phyloP scores from a whole-genome alignment of 1,284 basidiomycete genomes.

The Moesziomyces sp. region DNA sequence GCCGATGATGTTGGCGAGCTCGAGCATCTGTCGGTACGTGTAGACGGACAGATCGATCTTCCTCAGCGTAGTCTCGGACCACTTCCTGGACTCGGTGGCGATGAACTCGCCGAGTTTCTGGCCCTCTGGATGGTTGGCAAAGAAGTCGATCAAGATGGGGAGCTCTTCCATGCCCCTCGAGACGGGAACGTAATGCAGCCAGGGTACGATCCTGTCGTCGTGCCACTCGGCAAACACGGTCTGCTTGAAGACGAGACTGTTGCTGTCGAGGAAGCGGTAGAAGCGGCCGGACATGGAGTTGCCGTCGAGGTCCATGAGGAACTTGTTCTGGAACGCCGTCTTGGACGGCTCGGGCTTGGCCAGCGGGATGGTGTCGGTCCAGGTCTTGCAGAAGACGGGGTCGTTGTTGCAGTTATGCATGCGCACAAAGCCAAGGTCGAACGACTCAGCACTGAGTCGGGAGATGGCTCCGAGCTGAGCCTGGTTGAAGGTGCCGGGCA shows the following conservation, averaged over 20 bases:
- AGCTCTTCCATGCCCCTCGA: constrained; percentile 26
- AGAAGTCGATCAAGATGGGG: constrained; percentile 30
- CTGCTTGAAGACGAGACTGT: constrained; percentile 42
- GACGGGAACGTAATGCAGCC: constrained; percentile 37
- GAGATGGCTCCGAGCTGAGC: constrained; percentile 16
- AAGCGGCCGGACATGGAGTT: constrained; percentile 39
- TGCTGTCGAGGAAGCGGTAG: constrained; percentile 42
- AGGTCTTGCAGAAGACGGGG: constrained; percentile 15
- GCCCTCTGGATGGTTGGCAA: constrained; percentile 21
- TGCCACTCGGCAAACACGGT: constrained; percentile 37
- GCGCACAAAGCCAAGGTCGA: constrained; percentile 27
- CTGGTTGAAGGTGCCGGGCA: constrained; percentile 13
- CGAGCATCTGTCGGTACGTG: constrained; percentile 32
- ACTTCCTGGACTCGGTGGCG: constrained; percentile 6
- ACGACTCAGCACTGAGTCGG: constrained; percentile 4
- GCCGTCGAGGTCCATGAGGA: constrained; percentile 34
- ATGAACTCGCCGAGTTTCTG: constrained; percentile 12
- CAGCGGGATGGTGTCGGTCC: constrained; percentile 11
- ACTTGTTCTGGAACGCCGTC: constrained; percentile 24
- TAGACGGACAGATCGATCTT: constrained; percentile 28
- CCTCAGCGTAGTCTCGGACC: constrained; percentile 16
- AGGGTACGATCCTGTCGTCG: constrained; percentile 32
- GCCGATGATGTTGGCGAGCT: constrained; percentile 28
- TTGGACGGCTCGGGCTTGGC: neutral
- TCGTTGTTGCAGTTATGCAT: constrained; percentile 7